Evolutionary conservation across 306 rosid genomes (phyloP), one percentile per base, ranked within the genome.

Genomic region (Crataegus laevigata): DNA sequence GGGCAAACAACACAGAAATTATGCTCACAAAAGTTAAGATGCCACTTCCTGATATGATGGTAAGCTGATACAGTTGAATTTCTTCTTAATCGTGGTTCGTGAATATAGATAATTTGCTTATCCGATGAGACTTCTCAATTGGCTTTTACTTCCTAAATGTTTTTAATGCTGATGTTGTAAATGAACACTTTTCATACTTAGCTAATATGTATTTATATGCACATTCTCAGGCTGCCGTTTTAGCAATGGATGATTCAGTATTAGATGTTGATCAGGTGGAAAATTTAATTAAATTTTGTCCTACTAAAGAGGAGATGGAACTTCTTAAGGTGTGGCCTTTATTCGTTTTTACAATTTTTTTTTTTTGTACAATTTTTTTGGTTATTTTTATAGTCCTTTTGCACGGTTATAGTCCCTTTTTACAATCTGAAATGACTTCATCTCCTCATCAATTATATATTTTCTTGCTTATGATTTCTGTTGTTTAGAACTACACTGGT

Each of bases 21-120:
- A 96, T 96, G 99, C 99, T 96, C 77, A 92, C 99, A 61, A 92
- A 96, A 93, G 93, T 96, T 83, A 92, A 93, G 93, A 96, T 96
- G 97, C 97, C 98, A 28, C 99, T 96, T 78, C 82, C 99, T 77
- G 99, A 96, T 77, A 92, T 96, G 97, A 90, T 96, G 99, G 99
- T 96, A 88, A 85, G 96, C 82, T 64, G 71, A 73, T 62, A 38
- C 54, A 70, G 24, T 38, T 25, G 74, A 43, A 60, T 28, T 52
- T 63, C 45, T 34, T 75, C 13, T 72, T 24, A 2, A 15, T 66
- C 7, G 6, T 72, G 45, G 68, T 65, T 25, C 71, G 71, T 71
- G 19, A 43, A 47, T 34, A 61, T 36, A 68, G 43, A 40, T 74
- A 30, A 42, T 63, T 47, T 76, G 70, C 40, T 51, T 65, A 10